Conservation (phyloP, 1,284 basidiomycete species). For the Paramarasmius palmivorus region DNA sequence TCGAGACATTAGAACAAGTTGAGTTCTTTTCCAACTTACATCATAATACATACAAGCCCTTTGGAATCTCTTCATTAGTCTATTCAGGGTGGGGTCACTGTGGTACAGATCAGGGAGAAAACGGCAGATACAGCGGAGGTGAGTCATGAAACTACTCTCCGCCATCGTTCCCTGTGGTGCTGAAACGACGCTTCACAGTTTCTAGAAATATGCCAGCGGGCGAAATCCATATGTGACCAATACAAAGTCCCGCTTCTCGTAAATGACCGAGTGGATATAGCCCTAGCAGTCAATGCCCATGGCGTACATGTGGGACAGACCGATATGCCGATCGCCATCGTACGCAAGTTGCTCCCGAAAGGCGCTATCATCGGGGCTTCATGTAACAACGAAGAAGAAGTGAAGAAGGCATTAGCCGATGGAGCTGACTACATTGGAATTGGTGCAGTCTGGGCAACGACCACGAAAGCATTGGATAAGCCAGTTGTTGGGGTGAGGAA, state of each 20-base stretch:
- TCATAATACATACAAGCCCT: conserved; percentile 8
- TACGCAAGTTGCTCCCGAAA: conserved; percentile 70
- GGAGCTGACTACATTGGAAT: conserved; percentile 87
- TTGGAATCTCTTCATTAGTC: conserved; percentile 46
- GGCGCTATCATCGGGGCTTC: conserved; percentile 82
- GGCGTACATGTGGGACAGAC: conserved; percentile 93
- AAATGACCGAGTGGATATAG: conserved; percentile 91
- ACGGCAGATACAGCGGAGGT: conserved; percentile 77
- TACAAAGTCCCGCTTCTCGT: conserved; percentile 88
- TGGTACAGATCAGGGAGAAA: conserved; percentile 92
- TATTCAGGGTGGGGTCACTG: conserved; percentile 82
- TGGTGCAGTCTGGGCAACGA: conserved; percentile 77
- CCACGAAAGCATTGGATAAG: conserved; percentile 69
- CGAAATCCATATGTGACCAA: conserved; percentile 76
- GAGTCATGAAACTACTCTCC: conserved; percentile 18
- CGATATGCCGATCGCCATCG: conserved; percentile 79
- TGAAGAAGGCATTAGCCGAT: conserved; percentile 53
- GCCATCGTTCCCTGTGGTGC: too few species aligned
- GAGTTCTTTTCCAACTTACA: conserved; percentile 4
- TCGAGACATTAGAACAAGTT: conserved; percentile 79
- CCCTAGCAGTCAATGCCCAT: conserved; percentile 72
- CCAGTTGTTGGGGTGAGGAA: conserved; percentile 64
- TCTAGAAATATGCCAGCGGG: conserved; percentile 71
- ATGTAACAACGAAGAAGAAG: conserved; percentile 72
- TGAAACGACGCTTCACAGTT: conserved; percentile 57